Conservation (phyloP, 2,329 filamentous ascomycete species). For the Aspergillus texensis region DNA sequence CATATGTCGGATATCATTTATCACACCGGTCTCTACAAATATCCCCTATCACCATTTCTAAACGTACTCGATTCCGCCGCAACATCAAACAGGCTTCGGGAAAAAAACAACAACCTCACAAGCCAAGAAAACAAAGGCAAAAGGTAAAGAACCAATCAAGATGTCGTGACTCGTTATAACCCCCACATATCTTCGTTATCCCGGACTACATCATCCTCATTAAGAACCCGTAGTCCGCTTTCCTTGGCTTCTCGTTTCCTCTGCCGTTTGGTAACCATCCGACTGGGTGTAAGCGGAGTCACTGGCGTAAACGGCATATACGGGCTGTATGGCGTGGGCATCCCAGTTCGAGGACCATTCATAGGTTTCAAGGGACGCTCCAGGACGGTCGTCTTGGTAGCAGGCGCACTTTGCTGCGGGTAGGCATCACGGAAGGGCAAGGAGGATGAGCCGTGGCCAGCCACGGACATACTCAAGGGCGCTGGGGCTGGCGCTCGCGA, state of each 20-base stretch:
- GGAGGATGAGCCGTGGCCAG: conserved; percentile 34
- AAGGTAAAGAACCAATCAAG: neutral
- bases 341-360: conserved; percentile 48
- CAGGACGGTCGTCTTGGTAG: conserved; percentile 53
- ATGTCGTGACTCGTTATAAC: conserved; percentile 12
- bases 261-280: conserved; percentile 48
- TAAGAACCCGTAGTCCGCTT: conserved; percentile 47
- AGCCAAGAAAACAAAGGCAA: neutral
- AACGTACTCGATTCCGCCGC: too few relatives aligned
- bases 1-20: neutral
- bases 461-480: conserved; percentile 34
- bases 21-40: neutral
- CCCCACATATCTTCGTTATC: conserved; percentile 52
- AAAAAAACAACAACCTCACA: neutral
- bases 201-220: conserved; percentile 51
- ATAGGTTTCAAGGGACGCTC: conserved; percentile 43
- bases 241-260: conserved; percentile 45
- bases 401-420: conserved; percentile 46
- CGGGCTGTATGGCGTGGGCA: conserved; percentile 53
- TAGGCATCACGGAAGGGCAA: conserved; percentile 50
- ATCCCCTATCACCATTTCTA: too few relatives aligned
- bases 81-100: neutral
- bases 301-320: conserved; percentile 56
- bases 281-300: conserved; percentile 52
- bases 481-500: conserved; percentile 29